Evolutionary conservation across 495 filamentous ascomycete genomes (phyloP), one percentile per base, ranked within the genome.

Genomic region (Neurospora sp.): DNA sequence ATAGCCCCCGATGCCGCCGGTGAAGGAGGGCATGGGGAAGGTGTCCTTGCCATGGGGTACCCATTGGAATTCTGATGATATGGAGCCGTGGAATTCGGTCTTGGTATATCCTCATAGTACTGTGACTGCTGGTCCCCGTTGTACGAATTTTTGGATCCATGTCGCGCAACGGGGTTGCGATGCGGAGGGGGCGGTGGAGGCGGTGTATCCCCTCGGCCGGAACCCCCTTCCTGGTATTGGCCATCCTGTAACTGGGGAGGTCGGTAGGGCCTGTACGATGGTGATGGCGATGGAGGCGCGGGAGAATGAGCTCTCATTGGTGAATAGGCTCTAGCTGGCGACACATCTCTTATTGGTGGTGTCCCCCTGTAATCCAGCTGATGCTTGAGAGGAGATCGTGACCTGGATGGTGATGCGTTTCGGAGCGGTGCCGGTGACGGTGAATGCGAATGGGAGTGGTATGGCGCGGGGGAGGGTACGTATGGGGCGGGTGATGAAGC

Each of bases 21-120:
- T 4, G 91, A 92, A 14, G 88, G 89, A 14, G 90, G 89, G 18
- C 79, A 80, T 7, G 90, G 90, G 4, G 89, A 87, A 14, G 78
- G 78, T 61, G 78, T 79, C 61, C 86, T 79, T 2, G 88, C 85
- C 12, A 85, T 90, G 70, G 87, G 83, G 65, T 88, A 85, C 35
- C 83, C 84, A 41, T 16, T 48, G 37, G 41, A 78, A 74, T 22
- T 18, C 20, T 71, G 69, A 37, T 77, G 68, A 38, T 81, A 78
- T 14, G 77, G 77, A 9, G 76, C 75, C 48, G 76, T 76, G 20
- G 81, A 80, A n/a, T 72, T 68, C 12, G 77, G 74, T 38, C 79
- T 72, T 2, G 76, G 70, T 10, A 78, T 45, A 37, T 77, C 76
- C 1, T 71, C 72, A 44, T 75, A 72, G 65, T 75, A 78, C 38